Conservation (phyloP, 352 stramenopile genomes). For the Phytophthora chlamydospora region DNA sequence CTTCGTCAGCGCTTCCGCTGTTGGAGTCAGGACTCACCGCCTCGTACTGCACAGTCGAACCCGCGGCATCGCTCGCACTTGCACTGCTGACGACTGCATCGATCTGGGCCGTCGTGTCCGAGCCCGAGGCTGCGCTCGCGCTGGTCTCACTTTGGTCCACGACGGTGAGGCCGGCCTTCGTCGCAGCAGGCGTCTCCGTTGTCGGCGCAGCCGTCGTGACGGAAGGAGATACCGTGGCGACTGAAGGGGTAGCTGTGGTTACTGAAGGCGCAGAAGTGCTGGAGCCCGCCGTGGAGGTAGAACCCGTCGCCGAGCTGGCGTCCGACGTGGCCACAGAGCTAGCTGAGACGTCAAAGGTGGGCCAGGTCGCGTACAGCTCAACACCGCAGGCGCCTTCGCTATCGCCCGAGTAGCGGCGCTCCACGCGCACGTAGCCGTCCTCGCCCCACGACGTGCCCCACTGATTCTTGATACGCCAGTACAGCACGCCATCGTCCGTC, state of each 20-base stretch:
- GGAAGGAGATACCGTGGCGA: slow-evolving; percentile 3
- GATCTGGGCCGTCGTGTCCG: slow-evolving; percentile 13
- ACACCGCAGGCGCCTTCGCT: slow-evolving; percentile 64
- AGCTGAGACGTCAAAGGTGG: slow-evolving; percentile 44
- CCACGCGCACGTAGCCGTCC: slow-evolving; percentile 67
- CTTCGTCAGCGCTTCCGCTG: slow-evolving; percentile 3
- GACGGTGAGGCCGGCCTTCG: slow-evolving; percentile 5
- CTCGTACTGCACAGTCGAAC: slow-evolving; percentile 13
- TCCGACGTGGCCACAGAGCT: slow-evolving; percentile 5
- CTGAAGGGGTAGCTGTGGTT: slow-evolving; percentile 11
- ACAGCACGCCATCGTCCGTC: slow-evolving; percentile 47
- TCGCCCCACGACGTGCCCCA: slow-evolving; percentile 77
- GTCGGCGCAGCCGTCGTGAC: slow-evolving; percentile 5
- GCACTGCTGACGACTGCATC: slow-evolving; percentile 9
- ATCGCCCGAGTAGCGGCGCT: slow-evolving; percentile 52
- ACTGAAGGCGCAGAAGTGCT: slow-evolving; percentile 6
- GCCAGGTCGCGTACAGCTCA: slow-evolving; percentile 61
- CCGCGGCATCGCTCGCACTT: slow-evolving; percentile 4
- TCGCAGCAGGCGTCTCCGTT: slow-evolving; percentile 20
- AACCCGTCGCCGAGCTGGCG: slow-evolving; percentile 6
- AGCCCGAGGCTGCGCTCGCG: slow-evolving; percentile 6
- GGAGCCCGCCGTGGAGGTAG: slow-evolving; percentile 10
- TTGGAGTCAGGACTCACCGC: slow-evolving; percentile 3
- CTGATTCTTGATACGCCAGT: slow-evolving; percentile 79
- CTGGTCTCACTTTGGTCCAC: slow-evolving; percentile 9